phyloP scores from a whole-genome alignment of 2,329 filamentous ascomycete genomes.

The Zymoseptoria pseudotritici region DNA sequence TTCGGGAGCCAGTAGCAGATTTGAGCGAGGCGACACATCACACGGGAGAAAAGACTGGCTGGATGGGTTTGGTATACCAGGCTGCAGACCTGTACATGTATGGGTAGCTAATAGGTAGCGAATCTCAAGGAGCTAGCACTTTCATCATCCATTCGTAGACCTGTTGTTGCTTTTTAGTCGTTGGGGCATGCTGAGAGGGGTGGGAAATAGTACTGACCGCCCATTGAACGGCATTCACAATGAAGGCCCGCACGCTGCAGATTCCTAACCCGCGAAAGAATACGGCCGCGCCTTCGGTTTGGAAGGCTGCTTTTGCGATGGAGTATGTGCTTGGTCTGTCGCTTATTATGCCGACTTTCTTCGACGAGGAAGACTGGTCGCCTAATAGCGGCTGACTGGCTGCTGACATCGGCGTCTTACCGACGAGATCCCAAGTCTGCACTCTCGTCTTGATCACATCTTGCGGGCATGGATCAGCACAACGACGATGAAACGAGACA shows the following conservation, averaged over 20 bases:
- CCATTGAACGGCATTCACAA: constrained; percentile 93
- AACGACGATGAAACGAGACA: background rate
- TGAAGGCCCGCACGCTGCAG: constrained; percentile 78
- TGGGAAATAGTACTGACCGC: constrained; percentile 43
- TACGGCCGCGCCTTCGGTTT: constrained; percentile 61
- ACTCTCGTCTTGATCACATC: constrained; percentile 89
- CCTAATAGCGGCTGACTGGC: constrained; percentile 13
- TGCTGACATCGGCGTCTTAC: background rate
- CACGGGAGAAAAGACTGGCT: constrained; percentile 1
- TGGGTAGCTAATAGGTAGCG: constrained; percentile 6
- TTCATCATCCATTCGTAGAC: constrained; percentile 78
- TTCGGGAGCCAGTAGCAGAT: background rate
- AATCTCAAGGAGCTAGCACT: constrained; percentile 18
- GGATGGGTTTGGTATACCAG: background rate
- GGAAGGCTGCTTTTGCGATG: constrained; percentile 60
- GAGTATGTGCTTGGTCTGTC: constrained; percentile 48
- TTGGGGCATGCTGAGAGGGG: background rate
- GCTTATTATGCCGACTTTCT: constrained; percentile 1
- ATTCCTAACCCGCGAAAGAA: constrained; percentile 78
- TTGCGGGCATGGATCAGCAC: constrained; percentile 7
- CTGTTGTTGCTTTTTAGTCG: constrained; percentile 6
- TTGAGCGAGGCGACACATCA: background rate
- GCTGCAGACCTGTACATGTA: constrained; percentile 1
- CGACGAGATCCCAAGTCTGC: constrained; percentile 57
- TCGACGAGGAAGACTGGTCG: background rate